Percentiles rank a stretch among this genome's conserved stretches.
Evolutionary conservation across 2,329 filamentous ascomycete genomes (phyloP).

Genomic region (Phyllosticta citrichinensis): DNA sequence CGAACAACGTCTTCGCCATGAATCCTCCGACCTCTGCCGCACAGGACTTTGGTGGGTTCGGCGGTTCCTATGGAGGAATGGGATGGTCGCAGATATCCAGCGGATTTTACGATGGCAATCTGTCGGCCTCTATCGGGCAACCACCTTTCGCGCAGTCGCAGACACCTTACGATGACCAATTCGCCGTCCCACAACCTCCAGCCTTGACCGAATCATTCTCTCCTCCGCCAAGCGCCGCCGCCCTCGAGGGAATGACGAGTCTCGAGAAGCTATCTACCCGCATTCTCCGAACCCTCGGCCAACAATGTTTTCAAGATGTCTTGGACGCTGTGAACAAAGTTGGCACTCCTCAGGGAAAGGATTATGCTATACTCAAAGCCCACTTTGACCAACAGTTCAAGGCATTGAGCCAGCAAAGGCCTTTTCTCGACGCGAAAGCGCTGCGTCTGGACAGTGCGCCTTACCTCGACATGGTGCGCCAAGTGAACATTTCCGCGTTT

Average conservation of each 20-base stretch:
- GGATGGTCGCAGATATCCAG: constrained; percentile 4
- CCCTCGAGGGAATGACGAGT: background rate
- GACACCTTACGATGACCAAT: constrained; percentile 3
- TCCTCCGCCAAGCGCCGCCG: background rate
- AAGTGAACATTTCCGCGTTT: constrained; percentile 56
- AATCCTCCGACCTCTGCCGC: constrained; percentile 3
- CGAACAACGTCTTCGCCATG: constrained; percentile 8
- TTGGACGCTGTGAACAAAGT: constrained; percentile 47
- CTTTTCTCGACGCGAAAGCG: constrained; percentile 46
- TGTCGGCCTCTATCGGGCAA: background rate
- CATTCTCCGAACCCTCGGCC: constrained; percentile 47
- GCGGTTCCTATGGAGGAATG: background rate
- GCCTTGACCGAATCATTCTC: constrained; percentile 7
- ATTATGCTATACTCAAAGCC: constrained; percentile 51
- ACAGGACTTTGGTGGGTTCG: background rate
- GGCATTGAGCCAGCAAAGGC: constrained; percentile 46
- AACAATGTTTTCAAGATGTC: constrained; percentile 47
- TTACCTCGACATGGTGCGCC: constrained; percentile 35
- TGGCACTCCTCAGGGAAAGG: constrained; percentile 47
- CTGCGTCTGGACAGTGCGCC: constrained; percentile 44
- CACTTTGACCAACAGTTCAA: constrained; percentile 52
- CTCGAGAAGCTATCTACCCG: constrained; percentile 41
- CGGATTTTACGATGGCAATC: constrained; percentile 5
- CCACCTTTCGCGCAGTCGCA: constrained; percentile 2
- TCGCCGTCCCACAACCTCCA: constrained; percentile 3